Base-by-base conservation (phyloP, 768 basidiomycete genomes). In the Chiua virens region DNA sequence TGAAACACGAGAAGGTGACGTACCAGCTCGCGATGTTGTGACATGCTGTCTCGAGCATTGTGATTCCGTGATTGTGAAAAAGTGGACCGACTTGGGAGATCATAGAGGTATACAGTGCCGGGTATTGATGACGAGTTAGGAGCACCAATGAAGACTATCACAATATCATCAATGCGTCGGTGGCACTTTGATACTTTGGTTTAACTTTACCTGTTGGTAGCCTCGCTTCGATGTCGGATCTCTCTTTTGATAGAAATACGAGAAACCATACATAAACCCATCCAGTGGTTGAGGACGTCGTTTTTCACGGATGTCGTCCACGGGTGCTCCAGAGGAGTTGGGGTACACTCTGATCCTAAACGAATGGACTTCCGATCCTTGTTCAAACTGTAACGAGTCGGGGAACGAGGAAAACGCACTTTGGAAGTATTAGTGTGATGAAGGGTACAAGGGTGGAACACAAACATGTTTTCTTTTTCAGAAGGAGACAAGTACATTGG, bases 341-440 rank as follows among this genome's bases (percentile, higher is more conserved):
- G 68, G 58, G 45, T 77, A 74, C 60, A 78, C 78, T 44, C 90
- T 82, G 47, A 96, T 81, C 44, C 93, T 85, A 73, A 96, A 96
- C 0, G 90, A 92, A 67, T 96, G 92, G 2, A 79, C 76, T 62
- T 90, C 85, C 0, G 84, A 83, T 7, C 92, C 92, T 64, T 95
- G 86, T 41, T 89, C 85, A 50, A 92, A 92, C 49, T 90, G 84
- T 2, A 84, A 71, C 0, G 92, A 92, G 63, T 98, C 94, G 0
- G 94, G 94, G 61, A 98, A 93, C 1, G 92, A 84, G 8, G 89
- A 90, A 67, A 98, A 98, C 3, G 93, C 90, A 49, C 94, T 97
- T 44, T 3, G 40, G 21, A 30, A 21, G 32, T 48, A 48, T 65
- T 47, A 55, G 49, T 42, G 5, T 7, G 17, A 45, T 30, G 30